These are phyloP conservation scores for Apiospora pterosperma DNA, from an alignment of 2,329 filamentous ascomycete species.

Conservation along the genomic window DNA sequence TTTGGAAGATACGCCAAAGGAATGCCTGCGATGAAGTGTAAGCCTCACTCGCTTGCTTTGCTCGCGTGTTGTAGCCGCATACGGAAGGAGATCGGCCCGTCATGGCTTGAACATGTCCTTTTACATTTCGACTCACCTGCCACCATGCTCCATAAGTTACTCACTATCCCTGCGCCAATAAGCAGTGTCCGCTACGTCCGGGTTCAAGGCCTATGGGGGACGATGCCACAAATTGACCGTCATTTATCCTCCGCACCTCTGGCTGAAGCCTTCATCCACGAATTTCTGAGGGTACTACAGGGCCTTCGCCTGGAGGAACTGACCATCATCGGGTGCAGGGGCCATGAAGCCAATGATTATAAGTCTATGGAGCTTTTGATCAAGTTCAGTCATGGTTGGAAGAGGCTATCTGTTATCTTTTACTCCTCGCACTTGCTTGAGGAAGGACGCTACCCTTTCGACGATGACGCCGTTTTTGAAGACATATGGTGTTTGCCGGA, in stretches of 20 bases:
- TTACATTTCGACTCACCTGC: neutral
- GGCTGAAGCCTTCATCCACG: neutral
- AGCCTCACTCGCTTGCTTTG: neutral
- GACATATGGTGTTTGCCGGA: neutral
- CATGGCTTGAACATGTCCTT: neutral
- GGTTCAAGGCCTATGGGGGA: neutral
- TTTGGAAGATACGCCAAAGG: neutral
- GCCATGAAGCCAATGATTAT: neutral
- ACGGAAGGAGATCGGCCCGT: neutral
- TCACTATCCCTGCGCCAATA: neutral
- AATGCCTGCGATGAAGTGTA: neutral
- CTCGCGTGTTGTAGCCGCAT: neutral
- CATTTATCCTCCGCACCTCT: neutral
- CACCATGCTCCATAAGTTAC: neutral
- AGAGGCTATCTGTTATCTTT: neutral
- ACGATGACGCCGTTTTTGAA: neutral
- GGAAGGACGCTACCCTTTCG: too few relatives aligned
- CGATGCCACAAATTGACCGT: neutral
- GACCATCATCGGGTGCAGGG: neutral
- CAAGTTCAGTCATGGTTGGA: neutral
- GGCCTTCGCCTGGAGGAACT: neutral
- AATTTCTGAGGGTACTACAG: neutral
- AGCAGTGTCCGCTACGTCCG: neutral
- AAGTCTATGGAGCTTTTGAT: neutral
- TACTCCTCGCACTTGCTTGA: neutral